Conservation (phyloP, 192 early-diverging fungal genomes). For the Chytriomyces confervae region DNA sequence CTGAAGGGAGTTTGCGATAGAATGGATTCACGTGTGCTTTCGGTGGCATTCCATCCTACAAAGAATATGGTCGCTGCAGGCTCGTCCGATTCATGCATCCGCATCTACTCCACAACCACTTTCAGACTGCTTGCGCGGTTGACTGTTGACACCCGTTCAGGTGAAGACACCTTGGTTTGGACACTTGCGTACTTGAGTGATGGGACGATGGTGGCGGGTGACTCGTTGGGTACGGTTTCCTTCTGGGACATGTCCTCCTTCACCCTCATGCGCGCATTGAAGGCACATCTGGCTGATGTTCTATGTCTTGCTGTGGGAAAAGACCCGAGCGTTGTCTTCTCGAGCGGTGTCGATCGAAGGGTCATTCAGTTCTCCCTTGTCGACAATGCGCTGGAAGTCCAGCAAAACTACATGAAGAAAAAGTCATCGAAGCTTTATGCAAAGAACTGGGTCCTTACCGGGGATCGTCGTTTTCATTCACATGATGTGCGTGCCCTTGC, state of each 20-base stretch:
- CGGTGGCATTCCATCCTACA: conserved; percentile 81
- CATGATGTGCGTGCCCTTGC: conserved; percentile 93
- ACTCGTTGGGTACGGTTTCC: conserved; percentile 87
- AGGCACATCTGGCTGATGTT: conserved; percentile 85
- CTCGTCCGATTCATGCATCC: conserved; percentile 79
- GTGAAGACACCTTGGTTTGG: conserved; percentile 90
- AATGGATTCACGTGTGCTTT: conserved; percentile 73
- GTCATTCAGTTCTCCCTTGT: conserved; percentile 71
- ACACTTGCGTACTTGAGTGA: conserved; percentile 58
- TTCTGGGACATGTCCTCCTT: conserved; percentile 83
- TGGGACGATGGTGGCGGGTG: conserved; percentile 85
- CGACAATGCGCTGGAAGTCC: conserved; percentile 27
- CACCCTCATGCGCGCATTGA: conserved; percentile 73
- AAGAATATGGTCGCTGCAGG: conserved; percentile 79
- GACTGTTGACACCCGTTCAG: conserved; percentile 69
- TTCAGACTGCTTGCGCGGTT: conserved; percentile 63
- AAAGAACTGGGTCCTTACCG: conserved; percentile 79
- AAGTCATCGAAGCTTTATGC: not conserved
- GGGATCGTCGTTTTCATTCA: conserved; percentile 87
- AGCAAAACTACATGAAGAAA: conserved; percentile 24
- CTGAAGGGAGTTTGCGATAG: conserved; percentile 27
- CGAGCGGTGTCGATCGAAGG: conserved; percentile 90
- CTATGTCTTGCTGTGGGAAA: conserved; percentile 75
- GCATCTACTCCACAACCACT: conserved; percentile 48
- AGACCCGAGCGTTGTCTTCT: conserved; percentile 77